Conservation (phyloP, 1,284 basidiomycete species). For the Puccinia novopanici region DNA sequence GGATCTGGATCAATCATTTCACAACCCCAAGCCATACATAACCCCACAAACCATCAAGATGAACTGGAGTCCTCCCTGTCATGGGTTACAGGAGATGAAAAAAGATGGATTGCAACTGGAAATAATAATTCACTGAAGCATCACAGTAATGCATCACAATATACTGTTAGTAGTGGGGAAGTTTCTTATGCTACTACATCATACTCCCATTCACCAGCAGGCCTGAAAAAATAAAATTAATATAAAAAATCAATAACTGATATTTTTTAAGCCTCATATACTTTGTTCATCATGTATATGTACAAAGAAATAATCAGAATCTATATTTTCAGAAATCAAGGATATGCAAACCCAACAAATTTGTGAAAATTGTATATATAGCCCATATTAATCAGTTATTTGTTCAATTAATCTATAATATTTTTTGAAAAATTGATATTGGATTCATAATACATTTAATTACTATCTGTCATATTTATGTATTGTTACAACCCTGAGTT, state of each 20-base stretch:
- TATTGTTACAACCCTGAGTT: too few relatives aligned
- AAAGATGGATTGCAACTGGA: not conserved
- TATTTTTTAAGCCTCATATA: too few relatives aligned
- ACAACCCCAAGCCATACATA: not conserved
- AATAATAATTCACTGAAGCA: not conserved
- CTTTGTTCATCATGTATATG: too few relatives aligned
- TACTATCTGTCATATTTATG: too few relatives aligned
- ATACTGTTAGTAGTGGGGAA: constrained; percentile 2
- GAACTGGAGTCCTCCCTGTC: not conserved
- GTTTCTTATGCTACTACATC: constrained; percentile 33
- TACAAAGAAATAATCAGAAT: too few relatives aligned
- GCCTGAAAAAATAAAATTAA: not conserved
- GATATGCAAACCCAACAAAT: not conserved
- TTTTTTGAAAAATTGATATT: too few relatives aligned
- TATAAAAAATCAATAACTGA: not conserved
- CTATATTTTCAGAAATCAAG: too few relatives aligned
- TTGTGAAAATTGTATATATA: constrained; percentile 2
- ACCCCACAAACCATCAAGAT: too few relatives aligned
- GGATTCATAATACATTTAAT: too few relatives aligned
- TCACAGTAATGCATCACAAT: not conserved
- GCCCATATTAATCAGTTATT: too few relatives aligned
- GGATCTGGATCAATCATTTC: not conserved
- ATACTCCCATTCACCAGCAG: not conserved
- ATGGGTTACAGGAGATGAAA: constrained; percentile 35
- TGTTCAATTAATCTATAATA: too few relatives aligned